Evolutionary conservation across 2,329 filamentous ascomycete genomes (phyloP).

Genomic region (Aspergillus spinulosporus): DNA sequence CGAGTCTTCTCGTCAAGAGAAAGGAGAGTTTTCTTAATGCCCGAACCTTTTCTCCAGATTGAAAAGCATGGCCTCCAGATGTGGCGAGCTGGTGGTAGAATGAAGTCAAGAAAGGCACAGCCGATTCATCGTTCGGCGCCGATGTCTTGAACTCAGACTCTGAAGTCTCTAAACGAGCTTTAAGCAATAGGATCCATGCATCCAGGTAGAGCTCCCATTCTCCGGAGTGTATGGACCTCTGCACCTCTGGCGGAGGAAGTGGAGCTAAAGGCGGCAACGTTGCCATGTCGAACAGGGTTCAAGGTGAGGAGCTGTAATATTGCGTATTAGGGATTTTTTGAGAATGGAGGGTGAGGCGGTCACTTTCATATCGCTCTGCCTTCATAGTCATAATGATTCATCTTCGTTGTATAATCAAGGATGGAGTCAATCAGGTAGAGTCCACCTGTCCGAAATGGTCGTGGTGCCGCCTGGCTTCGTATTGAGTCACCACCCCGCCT

Average conservation of each 20-base stretch:
- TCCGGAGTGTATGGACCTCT: conserved; percentile 62
- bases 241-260: conserved; percentile 70
- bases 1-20: conserved; percentile 60
- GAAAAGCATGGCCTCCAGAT: conserved; percentile 34
- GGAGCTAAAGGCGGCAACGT: conserved; percentile 71
- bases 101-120: conserved; percentile 64
- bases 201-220: conserved; percentile 79
- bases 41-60: conserved; percentile 40
- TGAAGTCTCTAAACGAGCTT: conserved; percentile 63
- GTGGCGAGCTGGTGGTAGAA: conserved; percentile 60
- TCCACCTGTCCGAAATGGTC: background rate
- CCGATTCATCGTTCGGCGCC: conserved; percentile 58
- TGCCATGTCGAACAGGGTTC: conserved; percentile 41
- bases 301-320: background rate
- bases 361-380: conserved; percentile 1
- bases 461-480: background rate
- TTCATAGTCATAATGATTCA: conserved; percentile 9
- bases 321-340: background rate
- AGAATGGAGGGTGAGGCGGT: background rate
- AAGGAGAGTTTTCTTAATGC: conserved; percentile 65
- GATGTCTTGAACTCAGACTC: conserved; percentile 56
- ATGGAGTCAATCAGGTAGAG: background rate
- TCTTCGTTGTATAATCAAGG: conserved; percentile 4
- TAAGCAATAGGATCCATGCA: conserved; percentile 70
- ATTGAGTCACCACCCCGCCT: background rate